phyloP scores from a whole-genome alignment of 2,329 filamentous ascomycete species.

The Trichoderma endophyticum region DNA sequence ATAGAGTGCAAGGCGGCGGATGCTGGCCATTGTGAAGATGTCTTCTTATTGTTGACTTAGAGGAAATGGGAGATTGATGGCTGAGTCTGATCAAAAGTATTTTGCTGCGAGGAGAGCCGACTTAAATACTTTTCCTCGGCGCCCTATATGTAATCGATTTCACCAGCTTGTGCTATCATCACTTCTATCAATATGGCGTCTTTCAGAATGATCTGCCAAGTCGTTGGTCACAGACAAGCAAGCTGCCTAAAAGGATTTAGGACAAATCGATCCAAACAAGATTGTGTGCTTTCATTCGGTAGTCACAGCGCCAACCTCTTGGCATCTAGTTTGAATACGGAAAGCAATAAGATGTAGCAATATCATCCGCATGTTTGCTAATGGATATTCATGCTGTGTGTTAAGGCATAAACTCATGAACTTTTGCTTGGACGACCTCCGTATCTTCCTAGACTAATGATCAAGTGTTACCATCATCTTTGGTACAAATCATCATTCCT shows the following conservation, averaged over 20 bases:
- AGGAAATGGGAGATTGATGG: not conserved
- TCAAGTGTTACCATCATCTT: too few species aligned
- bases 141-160: not conserved
- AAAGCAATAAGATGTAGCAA: not conserved
- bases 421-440: too few species aligned
- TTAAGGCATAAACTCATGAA: too few species aligned
- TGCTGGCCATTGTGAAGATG: conserved; percentile 27
- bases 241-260: conserved; percentile 11
- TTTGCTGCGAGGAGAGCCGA: not conserved
- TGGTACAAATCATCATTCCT: not conserved
- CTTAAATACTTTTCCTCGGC: not conserved
- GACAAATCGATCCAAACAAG: not conserved
- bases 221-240: not conserved
- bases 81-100: not conserved
- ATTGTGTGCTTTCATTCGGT: not conserved
- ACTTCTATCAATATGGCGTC: not conserved
- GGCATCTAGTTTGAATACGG: conserved; percentile 1
- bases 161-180: not conserved
- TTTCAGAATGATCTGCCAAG: not conserved
- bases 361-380: not conserved
- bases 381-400: not conserved
- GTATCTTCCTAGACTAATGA: not conserved
- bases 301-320: not conserved
- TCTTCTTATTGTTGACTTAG: not conserved
- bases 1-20: conserved; percentile 31